These are phyloP conservation scores for Cercospora sp. DNA, from an alignment of 2,329 filamentous ascomycete genomes.

Conservation along the genomic window DNA sequence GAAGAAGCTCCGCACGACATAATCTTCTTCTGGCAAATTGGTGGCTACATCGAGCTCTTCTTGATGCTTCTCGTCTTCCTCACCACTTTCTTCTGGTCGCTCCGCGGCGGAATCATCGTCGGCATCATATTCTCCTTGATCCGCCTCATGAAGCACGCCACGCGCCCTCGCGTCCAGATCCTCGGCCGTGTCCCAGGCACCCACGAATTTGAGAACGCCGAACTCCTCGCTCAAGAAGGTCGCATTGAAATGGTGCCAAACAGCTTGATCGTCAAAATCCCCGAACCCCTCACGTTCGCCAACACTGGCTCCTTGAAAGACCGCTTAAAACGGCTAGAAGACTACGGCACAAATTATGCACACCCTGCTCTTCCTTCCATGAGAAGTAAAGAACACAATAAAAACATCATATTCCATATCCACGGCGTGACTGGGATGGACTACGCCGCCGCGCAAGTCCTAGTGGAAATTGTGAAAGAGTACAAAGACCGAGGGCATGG, in stretches of 20 bases:
- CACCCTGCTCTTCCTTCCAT: slow-evolving; percentile 86
- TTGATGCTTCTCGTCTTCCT: slow-evolving; percentile 90
- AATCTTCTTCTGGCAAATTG: slow-evolving; percentile 80
- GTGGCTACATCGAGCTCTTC: slow-evolving; percentile 79
- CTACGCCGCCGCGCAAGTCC: slow-evolving; percentile 86
- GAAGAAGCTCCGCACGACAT: slow-evolving; percentile 95
- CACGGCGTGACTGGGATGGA: slow-evolving; percentile 96
- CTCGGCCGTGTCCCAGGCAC: slow-evolving; percentile 84
- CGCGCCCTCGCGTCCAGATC: slow-evolving; percentile 92
- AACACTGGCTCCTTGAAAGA: slow-evolving; percentile 89
- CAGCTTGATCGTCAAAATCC: slow-evolving; percentile 94
- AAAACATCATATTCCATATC: slow-evolving; percentile 94
- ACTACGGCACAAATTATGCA: slow-evolving; percentile 80
- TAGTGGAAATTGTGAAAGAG: slow-evolving; percentile 80
- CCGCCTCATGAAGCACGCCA: slow-evolving; percentile 85
- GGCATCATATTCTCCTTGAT: slow-evolving; percentile 89
- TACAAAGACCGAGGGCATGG: slow-evolving; percentile 76
- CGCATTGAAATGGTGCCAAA: slow-evolving; percentile 83
- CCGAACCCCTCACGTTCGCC: slow-evolving; percentile 92
- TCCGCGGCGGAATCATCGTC: slow-evolving; percentile 89
- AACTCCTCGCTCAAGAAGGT: slow-evolving; percentile 44
- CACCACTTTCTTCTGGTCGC: slow-evolving; percentile 90
- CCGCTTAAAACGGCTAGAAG: slow-evolving; percentile 76
- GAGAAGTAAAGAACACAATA: slow-evolving; percentile 75
- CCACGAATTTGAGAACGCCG: slow-evolving; percentile 78